Evolutionary conservation across 305 asterid genomes (phyloP).

Genomic region (Fraxinus dipetala): DNA sequence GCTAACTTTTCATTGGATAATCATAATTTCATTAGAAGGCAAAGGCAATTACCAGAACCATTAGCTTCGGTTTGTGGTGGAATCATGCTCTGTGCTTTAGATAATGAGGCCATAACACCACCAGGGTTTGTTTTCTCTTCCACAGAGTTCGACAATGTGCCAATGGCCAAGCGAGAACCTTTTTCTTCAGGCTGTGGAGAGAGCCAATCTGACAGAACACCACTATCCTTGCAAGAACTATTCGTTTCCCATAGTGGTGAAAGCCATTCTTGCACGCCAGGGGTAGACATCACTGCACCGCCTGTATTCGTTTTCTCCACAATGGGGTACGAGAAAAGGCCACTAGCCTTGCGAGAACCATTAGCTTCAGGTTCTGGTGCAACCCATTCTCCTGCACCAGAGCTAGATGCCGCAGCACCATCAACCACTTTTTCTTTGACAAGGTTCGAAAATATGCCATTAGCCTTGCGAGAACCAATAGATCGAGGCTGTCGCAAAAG

Average conservation of each 20-base stretch:
- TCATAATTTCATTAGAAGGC: background rate
- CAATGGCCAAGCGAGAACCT: background rate
- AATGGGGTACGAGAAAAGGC: background rate
- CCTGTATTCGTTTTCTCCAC: background rate
- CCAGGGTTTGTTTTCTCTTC: background rate
- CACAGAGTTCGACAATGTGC: background rate
- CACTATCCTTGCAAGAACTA: slow-evolving; percentile 1
- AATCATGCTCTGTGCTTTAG: background rate
- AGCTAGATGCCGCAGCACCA: background rate
- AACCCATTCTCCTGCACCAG: slow-evolving; percentile 11
- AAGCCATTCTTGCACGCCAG: background rate
- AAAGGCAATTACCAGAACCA: background rate
- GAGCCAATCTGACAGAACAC: slow-evolving; percentile 10
- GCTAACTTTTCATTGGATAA: background rate
- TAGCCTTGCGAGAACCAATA: background rate
- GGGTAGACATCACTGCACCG: background rate
- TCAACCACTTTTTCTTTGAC: slow-evolving; percentile 1
- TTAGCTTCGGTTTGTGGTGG: background rate
- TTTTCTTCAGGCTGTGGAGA: background rate
- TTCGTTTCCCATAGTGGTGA: slow-evolving; percentile 21
- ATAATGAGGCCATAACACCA: background rate
- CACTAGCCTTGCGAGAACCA: slow-evolving; percentile 2
- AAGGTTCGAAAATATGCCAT: slow-evolving; percentile 14
- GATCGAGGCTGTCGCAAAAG: slow-evolving; percentile 19
- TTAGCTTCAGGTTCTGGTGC: slow-evolving; percentile 31